Conservation (phyloP, 23 red algal species). For the Gracilaria gracilis region DNA sequence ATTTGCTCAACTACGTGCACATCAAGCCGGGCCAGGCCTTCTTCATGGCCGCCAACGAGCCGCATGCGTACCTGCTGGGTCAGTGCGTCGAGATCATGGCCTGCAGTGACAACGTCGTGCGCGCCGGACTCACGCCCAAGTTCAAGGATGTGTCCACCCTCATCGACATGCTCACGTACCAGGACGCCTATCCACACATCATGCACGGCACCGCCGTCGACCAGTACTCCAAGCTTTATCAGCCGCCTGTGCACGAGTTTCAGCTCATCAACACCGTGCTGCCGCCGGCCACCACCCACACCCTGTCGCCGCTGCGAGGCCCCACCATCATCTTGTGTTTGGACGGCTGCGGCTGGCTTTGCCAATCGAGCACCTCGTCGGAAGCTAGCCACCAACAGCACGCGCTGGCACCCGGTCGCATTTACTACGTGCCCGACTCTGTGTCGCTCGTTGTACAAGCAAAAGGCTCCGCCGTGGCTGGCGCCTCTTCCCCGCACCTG, state of each 20-base stretch:
- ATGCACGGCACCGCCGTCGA: constrained; percentile 42
- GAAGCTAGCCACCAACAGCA: neutral
- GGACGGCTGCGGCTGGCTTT: constrained; percentile 51
- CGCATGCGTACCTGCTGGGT: constrained; percentile 94
- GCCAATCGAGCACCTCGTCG: neutral
- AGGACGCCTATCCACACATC: constrained; percentile 55
- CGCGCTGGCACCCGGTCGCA: constrained; percentile 44
- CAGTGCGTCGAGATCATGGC: constrained; percentile 99
- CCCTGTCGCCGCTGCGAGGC: constrained; percentile 16
- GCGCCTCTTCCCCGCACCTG: constrained; percentile 33
- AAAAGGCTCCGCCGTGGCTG: neutral
- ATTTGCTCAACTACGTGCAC: constrained; percentile 86
- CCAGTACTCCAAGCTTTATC: constrained; percentile 47
- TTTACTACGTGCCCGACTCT: constrained; percentile 64
- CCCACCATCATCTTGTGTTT: constrained; percentile 53
- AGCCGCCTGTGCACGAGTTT: constrained; percentile 82
- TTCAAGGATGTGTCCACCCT: constrained; percentile 89
- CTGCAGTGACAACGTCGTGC: constrained; percentile 96
- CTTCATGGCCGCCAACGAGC: constrained; percentile 97
- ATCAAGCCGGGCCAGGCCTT: constrained; percentile 83
- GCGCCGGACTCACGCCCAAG: constrained; percentile 96
- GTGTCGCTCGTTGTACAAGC: constrained; percentile 18
- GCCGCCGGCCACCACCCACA: neutral
- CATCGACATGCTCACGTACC: constrained; percentile 91
- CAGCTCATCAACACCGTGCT: constrained; percentile 57